Evolutionary conservation across 2,329 filamentous ascomycete genomes (phyloP), one percentile per base, ranked within the genome.

Genomic region (Trichoderma endophyticum): DNA sequence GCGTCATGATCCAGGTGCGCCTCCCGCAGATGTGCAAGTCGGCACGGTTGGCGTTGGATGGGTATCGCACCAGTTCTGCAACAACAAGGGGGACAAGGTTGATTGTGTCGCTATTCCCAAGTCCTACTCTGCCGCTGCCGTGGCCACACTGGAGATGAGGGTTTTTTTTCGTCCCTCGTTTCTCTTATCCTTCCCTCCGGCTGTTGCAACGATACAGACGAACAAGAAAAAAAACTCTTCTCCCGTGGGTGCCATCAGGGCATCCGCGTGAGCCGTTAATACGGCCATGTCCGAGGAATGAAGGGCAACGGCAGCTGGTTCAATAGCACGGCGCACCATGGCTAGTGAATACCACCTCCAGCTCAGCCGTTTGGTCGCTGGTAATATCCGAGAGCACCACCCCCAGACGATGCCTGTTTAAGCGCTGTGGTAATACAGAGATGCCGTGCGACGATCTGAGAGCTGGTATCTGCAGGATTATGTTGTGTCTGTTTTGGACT

Each of bases 81-180:
- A 60, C 48, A 21, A 72, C 56, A 64, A 62, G 39, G 62, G 51
- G 28, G 28, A n/a, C 26, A 36, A 61, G 36, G 36, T 54, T 51
- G 54, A 26, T 24, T 54, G 66, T 30, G 57, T 36, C 65, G n/a
- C 54, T 36, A 26, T 51, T 62, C 48, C 66, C 39, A 62, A 54
- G 57, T 70, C 66, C 66, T 72, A 63, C 65, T 57, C 65, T 24
- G 48, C 57, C 65, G 43, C 71, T 59, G 30, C 71, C 71, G 30
- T 62, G 54, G n/a, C 59, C 26, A 32, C 36, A 26, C 32, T 61
- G 61, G 61, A 26, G 63, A 34, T 21, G 30, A 48, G 21, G 11
- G n/a, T 26, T 48, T 32, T 51, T 61, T 30, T 28, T 43, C 14
- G 36, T 21, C 34, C 15, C 26, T 24, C 24, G 3, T 24, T 51